A percentile compares a stretch with the other conserved stretches of the same genome.
Conservation (phyloP, 2,329 filamentous ascomycete species). For the Teratosphaeria nubilosa region DNA sequence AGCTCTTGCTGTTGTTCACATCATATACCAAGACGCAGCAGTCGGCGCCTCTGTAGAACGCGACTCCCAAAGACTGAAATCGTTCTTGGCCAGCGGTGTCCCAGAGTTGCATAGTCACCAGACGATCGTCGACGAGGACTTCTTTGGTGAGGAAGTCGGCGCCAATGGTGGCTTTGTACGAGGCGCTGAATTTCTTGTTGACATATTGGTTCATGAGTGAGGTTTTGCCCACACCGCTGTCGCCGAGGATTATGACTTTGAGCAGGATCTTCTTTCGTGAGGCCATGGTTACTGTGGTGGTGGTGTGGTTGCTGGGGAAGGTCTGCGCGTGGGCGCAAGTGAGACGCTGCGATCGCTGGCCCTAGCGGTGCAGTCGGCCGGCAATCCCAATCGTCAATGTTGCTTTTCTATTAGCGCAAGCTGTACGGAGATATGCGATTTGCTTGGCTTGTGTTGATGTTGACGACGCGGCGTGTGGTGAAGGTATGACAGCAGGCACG, state of each 20-base stretch:
- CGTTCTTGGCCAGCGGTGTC: slow-evolving; percentile 95
- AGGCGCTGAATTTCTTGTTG: slow-evolving; percentile 99
- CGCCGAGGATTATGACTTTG: slow-evolving; percentile 96
- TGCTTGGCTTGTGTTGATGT: neutral
- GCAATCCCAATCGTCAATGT: no score
- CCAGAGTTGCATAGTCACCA: slow-evolving; percentile 99
- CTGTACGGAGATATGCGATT: neutral
- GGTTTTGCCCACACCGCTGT: slow-evolving; percentile 98
- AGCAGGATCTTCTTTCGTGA: slow-evolving; percentile 12
- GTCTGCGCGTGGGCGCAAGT: neutral
- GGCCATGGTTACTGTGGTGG: slow-evolving; percentile 4
- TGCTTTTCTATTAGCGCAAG: neutral
- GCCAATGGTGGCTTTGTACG: slow-evolving; percentile 98
- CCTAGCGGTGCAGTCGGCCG: neutral
- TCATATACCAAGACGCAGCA: slow-evolving; percentile 98
- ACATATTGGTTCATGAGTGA: slow-evolving; percentile 99
- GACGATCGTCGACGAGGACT: slow-evolving; percentile 89
- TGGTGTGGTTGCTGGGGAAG: neutral
- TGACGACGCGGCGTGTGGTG: neutral
- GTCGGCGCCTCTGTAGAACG: slow-evolving; percentile 94
- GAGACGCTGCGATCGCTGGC: neutral
- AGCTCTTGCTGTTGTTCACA: slow-evolving; percentile 98
- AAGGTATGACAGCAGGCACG: neutral
- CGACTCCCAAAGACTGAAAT: slow-evolving; percentile 93
- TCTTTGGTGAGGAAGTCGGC: slow-evolving; percentile 98